Evolutionary conservation across 257 asterid species (phyloP).

Genomic region (Jasminum sambac): DNA sequence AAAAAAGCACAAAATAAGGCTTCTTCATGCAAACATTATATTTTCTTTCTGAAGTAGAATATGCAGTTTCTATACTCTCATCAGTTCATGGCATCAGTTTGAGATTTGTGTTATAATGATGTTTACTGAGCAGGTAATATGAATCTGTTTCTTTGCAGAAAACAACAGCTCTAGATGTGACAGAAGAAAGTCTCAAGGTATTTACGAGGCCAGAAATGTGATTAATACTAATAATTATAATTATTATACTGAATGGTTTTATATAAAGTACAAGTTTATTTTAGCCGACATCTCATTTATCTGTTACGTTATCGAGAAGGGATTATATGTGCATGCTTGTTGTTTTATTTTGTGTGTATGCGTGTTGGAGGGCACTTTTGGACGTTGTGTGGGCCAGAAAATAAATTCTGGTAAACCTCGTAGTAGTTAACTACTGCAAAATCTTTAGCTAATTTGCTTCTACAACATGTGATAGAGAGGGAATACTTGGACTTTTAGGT

Average conservation of each 20-base stretch:
- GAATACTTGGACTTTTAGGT: neutral
- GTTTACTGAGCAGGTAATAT: conserved; percentile 30
- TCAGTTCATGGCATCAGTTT: conserved; percentile 9
- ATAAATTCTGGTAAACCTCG: neutral
- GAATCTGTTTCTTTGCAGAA: conserved; percentile 67
- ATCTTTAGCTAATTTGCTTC: neutral
- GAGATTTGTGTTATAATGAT: conserved; percentile 8
- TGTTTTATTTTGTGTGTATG: too few species aligned
- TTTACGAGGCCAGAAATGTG: conserved; percentile 25
- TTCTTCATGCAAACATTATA: neutral
- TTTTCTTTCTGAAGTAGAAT: conserved; percentile 4
- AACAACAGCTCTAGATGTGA: conserved; percentile 71
- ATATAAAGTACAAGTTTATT: neutral
- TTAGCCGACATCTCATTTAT: neutral
- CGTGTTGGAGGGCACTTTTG: neutral
- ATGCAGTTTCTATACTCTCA: neutral
- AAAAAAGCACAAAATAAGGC: conserved; percentile 3
- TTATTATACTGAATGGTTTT: neutral
- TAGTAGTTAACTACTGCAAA: neutral
- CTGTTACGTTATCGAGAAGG: neutral
- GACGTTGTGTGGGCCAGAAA: neutral
- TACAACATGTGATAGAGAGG: neutral
- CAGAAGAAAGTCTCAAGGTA: conserved; percentile 94
- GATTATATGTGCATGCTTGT: neutral
- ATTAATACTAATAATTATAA: conserved; percentile 13